Base-by-base conservation (phyloP, 2,329 filamentous ascomycete genomes). In the Sporothrix protearum region DNA sequence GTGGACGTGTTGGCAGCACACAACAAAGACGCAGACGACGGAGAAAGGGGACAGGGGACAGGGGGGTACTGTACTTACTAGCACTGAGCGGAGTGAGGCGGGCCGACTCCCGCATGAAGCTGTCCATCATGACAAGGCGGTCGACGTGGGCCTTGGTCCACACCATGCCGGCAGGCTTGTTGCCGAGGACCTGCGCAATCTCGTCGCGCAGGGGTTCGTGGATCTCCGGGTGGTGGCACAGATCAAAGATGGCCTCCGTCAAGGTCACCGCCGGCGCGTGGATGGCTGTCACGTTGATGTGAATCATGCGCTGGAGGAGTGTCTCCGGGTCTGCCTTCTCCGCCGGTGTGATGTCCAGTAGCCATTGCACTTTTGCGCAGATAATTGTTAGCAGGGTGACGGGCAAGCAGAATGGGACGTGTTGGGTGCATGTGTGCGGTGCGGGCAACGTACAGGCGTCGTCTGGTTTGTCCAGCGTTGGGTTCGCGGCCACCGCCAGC, bases 141-240 rank as follows among this genome's bases (percentile, higher is more conserved):
- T 78, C 78, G 49, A 78, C 71, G 66, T 76, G 76, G 7, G 74
- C 25, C 61, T 76, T 75, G 53, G 76, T 77, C 70, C 79, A 77
- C 10, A 73, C 73, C 36, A 76, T 79, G 33, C 78, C 77, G 25
- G 33, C n/a, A n/a, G 68, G 53, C 25, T 80, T 76, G 16, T 78
- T 78, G 1, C 76, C 77, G 0, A 85, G 75, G 0, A 81, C 81
- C 0, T 79, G 75, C 3, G 79, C 76, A 9, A 85, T 83, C 74
- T 89, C 87, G 30, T 85, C 80, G 2, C 87, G 83, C 1, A 89
- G 77, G 14, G 83, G 81, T 6, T 84, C 79, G 61, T 86, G 78
- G 74, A 85, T 81, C 39, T 88, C 83, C 0, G 85, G 86, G 74
- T 81, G 78, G 7, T 83, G 80, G 0, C 82, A 83, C 5, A 90